Evolutionary conservation across 2,329 filamentous ascomycete species (phyloP).

Genomic region (Neofusicoccum kwambonambiense): DNA sequence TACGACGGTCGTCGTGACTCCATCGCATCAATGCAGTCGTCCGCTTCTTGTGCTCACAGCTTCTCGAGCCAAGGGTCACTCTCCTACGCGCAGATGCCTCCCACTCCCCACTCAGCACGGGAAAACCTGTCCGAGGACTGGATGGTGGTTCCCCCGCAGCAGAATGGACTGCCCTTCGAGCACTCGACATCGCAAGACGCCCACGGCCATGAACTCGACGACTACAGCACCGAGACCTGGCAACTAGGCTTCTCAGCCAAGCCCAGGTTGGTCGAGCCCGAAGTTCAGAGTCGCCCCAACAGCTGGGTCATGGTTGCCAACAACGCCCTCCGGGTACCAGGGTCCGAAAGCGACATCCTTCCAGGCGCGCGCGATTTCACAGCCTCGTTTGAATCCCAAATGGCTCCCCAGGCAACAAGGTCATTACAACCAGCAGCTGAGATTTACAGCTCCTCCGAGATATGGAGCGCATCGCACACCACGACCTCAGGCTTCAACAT

Average conservation of each 20-base stretch:
- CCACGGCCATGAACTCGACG: slow-evolving; percentile 4
- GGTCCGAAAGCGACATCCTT: slow-evolving; percentile 4
- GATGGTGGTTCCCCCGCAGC: slow-evolving; percentile 2
- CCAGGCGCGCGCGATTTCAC: background rate
- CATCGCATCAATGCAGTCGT: slow-evolving; percentile 30
- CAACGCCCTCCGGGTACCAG: background rate
- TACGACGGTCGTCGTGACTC: slow-evolving; percentile 34
- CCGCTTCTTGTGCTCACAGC: slow-evolving; percentile 23
- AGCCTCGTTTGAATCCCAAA: slow-evolving; percentile 1
- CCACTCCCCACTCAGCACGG: slow-evolving; percentile 28
- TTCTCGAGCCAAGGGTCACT: slow-evolving; percentile 19
- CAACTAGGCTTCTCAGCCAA: background rate
- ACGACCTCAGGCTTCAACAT: slow-evolving; percentile 3
- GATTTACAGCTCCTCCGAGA: slow-evolving; percentile 5
- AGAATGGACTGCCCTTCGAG: slow-evolving; percentile 24
- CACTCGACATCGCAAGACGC: slow-evolving; percentile 19
- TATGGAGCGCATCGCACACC: background rate
- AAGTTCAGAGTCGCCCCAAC: background rate
- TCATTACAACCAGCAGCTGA: slow-evolving; percentile 14
- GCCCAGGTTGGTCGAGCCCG: background rate
- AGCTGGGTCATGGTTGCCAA: slow-evolving; percentile 8
- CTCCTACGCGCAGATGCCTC: slow-evolving; percentile 22
- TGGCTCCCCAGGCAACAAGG: background rate
- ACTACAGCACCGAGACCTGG: background rate
- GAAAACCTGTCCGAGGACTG: slow-evolving; percentile 25